A percentile compares a stretch with the other conserved stretches of the same genome.
Evolutionary conservation across 345 rosid species (phyloP).

Genomic region (Eucalyptus brandiana): DNA sequence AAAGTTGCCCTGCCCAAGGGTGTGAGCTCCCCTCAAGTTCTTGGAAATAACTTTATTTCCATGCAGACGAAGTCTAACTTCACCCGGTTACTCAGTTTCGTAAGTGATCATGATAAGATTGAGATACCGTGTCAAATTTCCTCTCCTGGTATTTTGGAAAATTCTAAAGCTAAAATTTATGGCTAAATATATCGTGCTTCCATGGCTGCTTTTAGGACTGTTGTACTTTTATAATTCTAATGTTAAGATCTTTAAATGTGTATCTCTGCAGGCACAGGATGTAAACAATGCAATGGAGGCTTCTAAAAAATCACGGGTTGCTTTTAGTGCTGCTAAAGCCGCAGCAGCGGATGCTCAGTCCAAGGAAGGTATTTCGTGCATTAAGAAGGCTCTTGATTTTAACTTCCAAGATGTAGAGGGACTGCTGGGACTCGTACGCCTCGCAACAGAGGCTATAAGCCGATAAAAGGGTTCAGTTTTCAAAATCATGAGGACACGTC

Average conservation of each 20-base stretch:
- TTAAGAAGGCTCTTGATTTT: constrained; percentile 85
- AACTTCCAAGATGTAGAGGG: constrained; percentile 91
- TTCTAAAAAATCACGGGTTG: constrained; percentile 67
- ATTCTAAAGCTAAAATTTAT: background rate
- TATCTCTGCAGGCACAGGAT: constrained; percentile 57
- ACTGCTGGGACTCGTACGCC: constrained; percentile 61
- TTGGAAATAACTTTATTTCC: constrained; percentile 57
- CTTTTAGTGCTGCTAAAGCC: constrained; percentile 50
- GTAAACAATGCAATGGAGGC: constrained; percentile 91
- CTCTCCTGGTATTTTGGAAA: background rate
- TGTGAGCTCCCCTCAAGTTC: constrained; percentile 63
- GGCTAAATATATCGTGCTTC: background rate
- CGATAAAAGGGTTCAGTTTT: constrained; percentile 11
- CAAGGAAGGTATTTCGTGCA: constrained; percentile 48
- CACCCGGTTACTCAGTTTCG: constrained; percentile 58
- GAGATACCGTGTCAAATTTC: background rate
- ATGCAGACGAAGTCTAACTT: constrained; percentile 53
- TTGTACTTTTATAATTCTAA: background rate
- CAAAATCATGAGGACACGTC: background rate
- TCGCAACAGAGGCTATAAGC: constrained; percentile 74
- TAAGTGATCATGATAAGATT: constrained; percentile 26
- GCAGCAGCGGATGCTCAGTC: constrained; percentile 36
- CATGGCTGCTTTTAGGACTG: background rate
- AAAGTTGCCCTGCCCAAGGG: constrained; percentile 55
- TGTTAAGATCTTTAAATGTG: background rate